Conservation (phyloP, 225 moss, liverwort and hornwort species). For the Takakia lepidozioides region DNA sequence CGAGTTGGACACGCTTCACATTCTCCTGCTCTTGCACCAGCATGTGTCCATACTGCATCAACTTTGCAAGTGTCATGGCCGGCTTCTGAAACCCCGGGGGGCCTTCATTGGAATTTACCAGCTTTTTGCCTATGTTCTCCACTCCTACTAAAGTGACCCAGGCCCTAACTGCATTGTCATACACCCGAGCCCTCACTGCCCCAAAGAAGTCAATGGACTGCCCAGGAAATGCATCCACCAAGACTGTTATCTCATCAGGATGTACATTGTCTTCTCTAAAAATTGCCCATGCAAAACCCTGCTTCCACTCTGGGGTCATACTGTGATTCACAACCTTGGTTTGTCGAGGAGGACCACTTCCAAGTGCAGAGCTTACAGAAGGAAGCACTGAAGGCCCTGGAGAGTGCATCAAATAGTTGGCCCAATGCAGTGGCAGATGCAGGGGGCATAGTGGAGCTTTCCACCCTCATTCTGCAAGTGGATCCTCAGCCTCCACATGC, state of each 20-base stretch:
- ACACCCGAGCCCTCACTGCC: conserved; percentile 89
- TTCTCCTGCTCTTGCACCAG: too few species aligned
- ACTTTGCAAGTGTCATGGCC: conserved; percentile 36
- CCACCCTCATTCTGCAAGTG: too few species aligned
- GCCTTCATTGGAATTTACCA: conserved; percentile 68
- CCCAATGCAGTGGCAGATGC: too few species aligned
- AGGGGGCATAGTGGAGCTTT: too few species aligned
- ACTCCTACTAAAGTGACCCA: conserved; percentile 54
- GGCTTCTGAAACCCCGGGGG: conserved; percentile 69
- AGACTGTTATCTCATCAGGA: conserved; percentile 17
- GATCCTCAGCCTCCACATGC: too few species aligned
- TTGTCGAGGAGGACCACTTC: too few species aligned
- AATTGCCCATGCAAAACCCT: too few species aligned
- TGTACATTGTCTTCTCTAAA: conserved; percentile 58
- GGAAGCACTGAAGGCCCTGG: conserved; percentile 83
- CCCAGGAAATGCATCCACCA: conserved; percentile 85
- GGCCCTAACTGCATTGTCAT: conserved; percentile 84
- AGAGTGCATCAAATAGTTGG: conserved; percentile 94
- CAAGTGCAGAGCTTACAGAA: conserved; percentile 84
- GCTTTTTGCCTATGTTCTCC: conserved; percentile 65
- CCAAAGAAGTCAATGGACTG: conserved; percentile 98
- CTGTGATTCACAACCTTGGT: too few species aligned
- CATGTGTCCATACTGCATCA: conserved; percentile 69
- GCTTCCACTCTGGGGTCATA: too few species aligned
- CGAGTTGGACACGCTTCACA: conserved; percentile 88